Evolutionary conservation across 768 basidiomycete genomes (phyloP).

Genomic region (Boletus barrowsii): DNA sequence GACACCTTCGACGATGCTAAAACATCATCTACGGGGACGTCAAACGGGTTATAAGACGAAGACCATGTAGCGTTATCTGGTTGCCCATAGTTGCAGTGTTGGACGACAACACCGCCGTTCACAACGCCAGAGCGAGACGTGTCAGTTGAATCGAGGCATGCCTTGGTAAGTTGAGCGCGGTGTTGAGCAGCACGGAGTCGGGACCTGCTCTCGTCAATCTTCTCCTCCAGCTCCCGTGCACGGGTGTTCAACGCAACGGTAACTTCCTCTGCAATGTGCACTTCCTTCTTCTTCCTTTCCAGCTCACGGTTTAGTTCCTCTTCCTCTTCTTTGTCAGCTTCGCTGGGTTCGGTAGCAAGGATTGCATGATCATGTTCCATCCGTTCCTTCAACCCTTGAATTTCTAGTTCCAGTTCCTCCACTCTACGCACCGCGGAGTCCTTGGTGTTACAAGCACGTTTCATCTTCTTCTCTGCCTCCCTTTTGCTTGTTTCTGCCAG

Average conservation of each 20-base stretch:
- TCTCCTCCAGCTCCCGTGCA: constrained; percentile 72
- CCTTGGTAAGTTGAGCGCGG: constrained; percentile 46
- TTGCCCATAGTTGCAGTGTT: constrained; percentile 10
- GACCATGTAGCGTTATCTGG: constrained; percentile 21
- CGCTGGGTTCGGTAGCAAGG: constrained; percentile 43
- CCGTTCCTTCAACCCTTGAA: constrained; percentile 51
- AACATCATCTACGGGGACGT: constrained; percentile 21
- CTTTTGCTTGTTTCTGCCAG: constrained; percentile 73
- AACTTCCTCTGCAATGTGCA: constrained; percentile 59
- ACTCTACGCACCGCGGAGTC: constrained; percentile 60
- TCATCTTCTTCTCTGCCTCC: constrained; percentile 88
- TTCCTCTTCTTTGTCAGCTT: constrained; percentile 46
- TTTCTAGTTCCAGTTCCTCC: constrained; percentile 59
- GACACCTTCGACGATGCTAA: constrained; percentile 13
- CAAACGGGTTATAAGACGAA: constrained; percentile 33
- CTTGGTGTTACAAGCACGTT: constrained; percentile 59
- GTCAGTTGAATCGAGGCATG: constrained; percentile 29
- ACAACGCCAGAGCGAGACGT: constrained; percentile 1
- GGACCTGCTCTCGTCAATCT: constrained; percentile 60
- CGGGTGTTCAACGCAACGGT: constrained; percentile 59
- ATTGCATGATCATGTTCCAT: constrained; percentile 54
- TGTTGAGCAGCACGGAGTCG: constrained; percentile 57
- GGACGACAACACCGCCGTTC: constrained; percentile 3
- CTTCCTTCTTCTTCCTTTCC: constrained; percentile 56
- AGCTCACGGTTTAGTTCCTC: constrained; percentile 42